These are phyloP conservation scores for Eucalyptus sideroxylon DNA, from an alignment of 345 rosid genomes.

Conservation along the genomic window DNA sequence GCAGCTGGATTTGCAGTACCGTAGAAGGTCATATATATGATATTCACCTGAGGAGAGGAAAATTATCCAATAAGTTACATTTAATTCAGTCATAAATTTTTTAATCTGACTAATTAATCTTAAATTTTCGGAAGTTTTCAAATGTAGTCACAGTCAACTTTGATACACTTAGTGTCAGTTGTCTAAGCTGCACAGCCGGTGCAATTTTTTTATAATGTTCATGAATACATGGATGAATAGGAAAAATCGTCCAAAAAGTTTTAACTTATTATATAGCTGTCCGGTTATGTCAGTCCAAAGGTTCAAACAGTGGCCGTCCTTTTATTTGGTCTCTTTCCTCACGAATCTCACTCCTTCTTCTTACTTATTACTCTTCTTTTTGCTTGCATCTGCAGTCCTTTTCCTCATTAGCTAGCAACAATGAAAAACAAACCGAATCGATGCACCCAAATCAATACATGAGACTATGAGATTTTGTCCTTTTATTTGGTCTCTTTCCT, in stretches of 20 bases:
- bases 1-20: neutral
- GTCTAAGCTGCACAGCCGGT: accelerated
- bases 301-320: neutral
- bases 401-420: neutral
- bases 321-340: neutral
- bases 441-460: too few species aligned
- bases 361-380: too few species aligned
- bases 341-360: neutral
- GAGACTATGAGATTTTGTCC: too few species aligned
- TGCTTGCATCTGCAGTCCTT: neutral
- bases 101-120: too few species aligned
- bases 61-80: too few species aligned
- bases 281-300: accelerated
- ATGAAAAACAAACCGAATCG: neutral
- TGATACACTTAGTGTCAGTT: accelerated
- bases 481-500: too few species aligned
- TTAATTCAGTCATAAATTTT: too few species aligned
- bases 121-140: too few species aligned
- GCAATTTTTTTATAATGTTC: neutral
- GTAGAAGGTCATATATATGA: neutral
- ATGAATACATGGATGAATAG: neutral
- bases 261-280: too few species aligned
- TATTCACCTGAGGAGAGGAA: neutral
- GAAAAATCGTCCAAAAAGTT: neutral
- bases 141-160: accelerated